A percentile compares a stretch with the other conserved stretches of the same genome.
Evolutionary conservation across 148 eudicot species (phyloP).

Genomic region (Amaranthus hypochondriacus): DNA sequence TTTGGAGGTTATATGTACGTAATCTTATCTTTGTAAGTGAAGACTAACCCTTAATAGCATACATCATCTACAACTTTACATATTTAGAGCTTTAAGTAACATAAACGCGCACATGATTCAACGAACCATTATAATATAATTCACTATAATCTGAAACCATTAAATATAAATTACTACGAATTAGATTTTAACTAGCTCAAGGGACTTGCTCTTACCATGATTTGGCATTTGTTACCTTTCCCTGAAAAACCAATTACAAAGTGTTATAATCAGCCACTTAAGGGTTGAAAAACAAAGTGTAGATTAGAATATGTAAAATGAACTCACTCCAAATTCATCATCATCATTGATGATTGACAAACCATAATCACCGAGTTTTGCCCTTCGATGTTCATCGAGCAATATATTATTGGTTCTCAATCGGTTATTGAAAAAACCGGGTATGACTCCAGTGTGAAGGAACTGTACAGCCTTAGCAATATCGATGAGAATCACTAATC

Average conservation of each 20-base stretch:
- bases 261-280: not conserved
- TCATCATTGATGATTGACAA: slow-evolving; percentile 58
- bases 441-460: slow-evolving; percentile 71
- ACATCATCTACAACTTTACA: no score
- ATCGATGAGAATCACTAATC: slow-evolving; percentile 52
- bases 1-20: no score
- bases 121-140: no score
- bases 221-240: slow-evolving; percentile 33
- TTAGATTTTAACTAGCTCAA: no score
- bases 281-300: not conserved
- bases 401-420: slow-evolving; percentile 52
- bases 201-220: slow-evolving; percentile 41
- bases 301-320: not conserved
- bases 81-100: no score
- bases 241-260: slow-evolving; percentile 34
- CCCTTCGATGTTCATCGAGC: slow-evolving; percentile 56
- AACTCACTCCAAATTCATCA: slow-evolving; percentile 36
- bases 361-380: slow-evolving; percentile 77
- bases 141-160: no score
- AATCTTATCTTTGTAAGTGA: no score
- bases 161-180: no score
- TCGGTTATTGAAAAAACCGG: slow-evolving; percentile 65
- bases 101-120: no score
- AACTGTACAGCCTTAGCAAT: slow-evolving; percentile 77
- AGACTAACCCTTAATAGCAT: no score